phyloP scores from a whole-genome alignment of 345 rosid species.

The Populus euphratica region DNA sequence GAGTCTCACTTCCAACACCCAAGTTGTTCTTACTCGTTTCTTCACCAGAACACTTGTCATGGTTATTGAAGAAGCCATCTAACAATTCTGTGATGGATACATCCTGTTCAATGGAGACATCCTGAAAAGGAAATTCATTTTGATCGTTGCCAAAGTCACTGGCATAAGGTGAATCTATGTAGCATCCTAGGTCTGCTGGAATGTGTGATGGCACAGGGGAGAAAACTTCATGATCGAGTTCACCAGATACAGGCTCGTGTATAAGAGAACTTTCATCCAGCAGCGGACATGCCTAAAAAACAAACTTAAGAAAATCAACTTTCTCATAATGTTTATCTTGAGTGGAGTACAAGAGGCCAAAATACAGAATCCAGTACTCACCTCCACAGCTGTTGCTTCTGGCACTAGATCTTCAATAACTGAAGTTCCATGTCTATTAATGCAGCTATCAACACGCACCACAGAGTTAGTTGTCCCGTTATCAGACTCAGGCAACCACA shows the following conservation, averaged over 20 bases:
- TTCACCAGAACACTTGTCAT: constrained; percentile 41
- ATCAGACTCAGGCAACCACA: constrained; percentile 32
- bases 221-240: constrained; percentile 41
- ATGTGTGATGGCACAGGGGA: constrained; percentile 39
- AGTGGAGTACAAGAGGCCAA: background rate
- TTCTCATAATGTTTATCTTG: background rate
- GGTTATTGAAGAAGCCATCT: constrained; percentile 48
- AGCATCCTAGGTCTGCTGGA: constrained; percentile 30
- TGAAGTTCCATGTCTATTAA: constrained; percentile 48
- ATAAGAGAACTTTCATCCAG: constrained; percentile 21
- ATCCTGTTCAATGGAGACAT: constrained; percentile 57
- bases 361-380: constrained; percentile 19
- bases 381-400: constrained; percentile 43
- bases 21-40: constrained; percentile 37
- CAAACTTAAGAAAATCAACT: background rate
- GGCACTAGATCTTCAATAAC: constrained; percentile 45
- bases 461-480: constrained; percentile 29
- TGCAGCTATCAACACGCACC: constrained; percentile 35
- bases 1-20: constrained; percentile 28
- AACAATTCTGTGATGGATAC: constrained; percentile 43
- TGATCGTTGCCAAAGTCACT: constrained; percentile 65
- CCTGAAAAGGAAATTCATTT: constrained; percentile 45
- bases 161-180: constrained; percentile 53
- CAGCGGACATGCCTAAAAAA: constrained; percentile 36
- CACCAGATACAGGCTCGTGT: constrained; percentile 27